Evolutionary conservation across 2,329 filamentous ascomycete genomes (phyloP), one percentile per base, ranked within the genome.

Genomic region (Pestalotiopsis sp.): DNA sequence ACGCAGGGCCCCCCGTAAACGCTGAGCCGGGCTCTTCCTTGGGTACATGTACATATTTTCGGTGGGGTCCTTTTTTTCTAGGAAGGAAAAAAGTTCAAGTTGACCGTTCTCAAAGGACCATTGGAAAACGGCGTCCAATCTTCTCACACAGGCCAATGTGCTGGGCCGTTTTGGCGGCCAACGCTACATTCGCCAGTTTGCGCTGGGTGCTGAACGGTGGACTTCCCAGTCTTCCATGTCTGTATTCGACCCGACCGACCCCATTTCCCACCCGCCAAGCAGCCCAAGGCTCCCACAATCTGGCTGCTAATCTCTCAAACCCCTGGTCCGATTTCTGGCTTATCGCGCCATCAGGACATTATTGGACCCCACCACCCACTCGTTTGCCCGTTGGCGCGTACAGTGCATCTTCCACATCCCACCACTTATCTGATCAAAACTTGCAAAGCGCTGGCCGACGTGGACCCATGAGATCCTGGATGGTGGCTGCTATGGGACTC

Each of bases 341-440:
- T 66, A 66, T 66, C 64, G 64, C 64, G 64, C 64, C 64, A 66
- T 58, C 45, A 38, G 7, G 25, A 49, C 64, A 45, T 60, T 60
- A 25, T 66, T 59, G 31, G 27, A n/a, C 52, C 31, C 52, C 52
- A 39, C 56, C 14, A 59, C 20, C 27, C 31, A 41, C 20, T 52
- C 45, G 45, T n/a, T n/a, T 23, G 31, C 64, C 27, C 39, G n/a
- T 12, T 11, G 5, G 57, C 57, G 6, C 23, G 57, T 59, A 20
- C 39, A 36, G 20, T 23, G 39, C 12, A 64, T 20, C 11, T 64
- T 31, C 59, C 5, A 17, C 3, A 23, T n/a, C 23, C 14, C n/a
- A 52, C 25, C 20, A 39, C 14, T 11, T 39, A 64, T 23, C 36
- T 25, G 36, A 23, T 31, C 61, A 27, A 27, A 17, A 36, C 23